Conservation (phyloP, 257 asterid genomes). For the Rauvolfia tetraphylla region DNA sequence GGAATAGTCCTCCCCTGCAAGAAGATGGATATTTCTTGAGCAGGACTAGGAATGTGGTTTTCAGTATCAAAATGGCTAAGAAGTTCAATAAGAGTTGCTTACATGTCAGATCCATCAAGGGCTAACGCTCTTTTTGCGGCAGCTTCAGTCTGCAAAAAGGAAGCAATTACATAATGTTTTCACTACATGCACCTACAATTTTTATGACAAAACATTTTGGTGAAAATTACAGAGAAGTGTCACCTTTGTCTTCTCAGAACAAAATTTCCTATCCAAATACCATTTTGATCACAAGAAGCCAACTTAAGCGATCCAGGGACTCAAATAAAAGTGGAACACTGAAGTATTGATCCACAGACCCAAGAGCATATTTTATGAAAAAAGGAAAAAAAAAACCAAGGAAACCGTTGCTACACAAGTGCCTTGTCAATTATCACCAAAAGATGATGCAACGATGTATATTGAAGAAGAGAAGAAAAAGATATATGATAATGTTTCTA, state of each 20-base stretch:
- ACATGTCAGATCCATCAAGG: slow-evolving; percentile 93
- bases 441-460: background rate
- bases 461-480: background rate
- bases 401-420: background rate
- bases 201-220: background rate
- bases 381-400: background rate
- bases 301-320: background rate
- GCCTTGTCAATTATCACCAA: background rate
- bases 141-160: slow-evolving; percentile 70
- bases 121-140: slow-evolving; percentile 90
- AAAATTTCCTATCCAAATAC: background rate
- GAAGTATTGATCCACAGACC: background rate
- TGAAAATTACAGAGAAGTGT: background rate
- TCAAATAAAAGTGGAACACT: background rate
- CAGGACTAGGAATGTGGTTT: background rate
- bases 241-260: background rate
- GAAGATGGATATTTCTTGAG: slow-evolving; percentile 2
- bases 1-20: slow-evolving; percentile 81
- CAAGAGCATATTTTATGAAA: background rate
- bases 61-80: background rate
- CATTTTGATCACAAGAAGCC: background rate
- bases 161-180: slow-evolving; percentile 13
- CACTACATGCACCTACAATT: background rate
- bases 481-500: background rate
- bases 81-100: slow-evolving; percentile 29